A percentile compares a stretch with the other conserved stretches of the same genome.
These are phyloP conservation scores for Aspergillus phoenicis DNA, from an alignment of 2,329 filamentous ascomycete genomes.

Conservation along the genomic window DNA sequence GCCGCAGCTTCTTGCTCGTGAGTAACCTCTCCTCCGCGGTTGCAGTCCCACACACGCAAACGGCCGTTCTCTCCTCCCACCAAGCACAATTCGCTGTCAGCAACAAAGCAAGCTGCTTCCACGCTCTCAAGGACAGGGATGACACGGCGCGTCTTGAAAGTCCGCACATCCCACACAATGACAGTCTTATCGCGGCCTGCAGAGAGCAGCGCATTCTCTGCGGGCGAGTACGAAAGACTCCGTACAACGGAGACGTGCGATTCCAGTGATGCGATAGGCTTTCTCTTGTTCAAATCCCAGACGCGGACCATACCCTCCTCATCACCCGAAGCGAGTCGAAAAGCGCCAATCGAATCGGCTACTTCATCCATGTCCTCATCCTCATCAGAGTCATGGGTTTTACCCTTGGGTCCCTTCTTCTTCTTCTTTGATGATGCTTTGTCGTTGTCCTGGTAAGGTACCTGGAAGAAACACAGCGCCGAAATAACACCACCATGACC, in stretches of 20 bases:
- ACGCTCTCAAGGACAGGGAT: constrained; percentile 83
- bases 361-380: constrained; percentile 50
- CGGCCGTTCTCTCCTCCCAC: constrained; percentile 83
- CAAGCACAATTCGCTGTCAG: constrained; percentile 71
- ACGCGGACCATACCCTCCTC: constrained; percentile 92
- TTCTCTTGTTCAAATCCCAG: constrained; percentile 87
- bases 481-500: constrained; percentile 91
- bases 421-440: constrained; percentile 45
- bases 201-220: constrained; percentile 76
- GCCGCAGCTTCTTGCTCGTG: constrained; percentile 65
- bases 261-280: constrained; percentile 74
- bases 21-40: constrained; percentile 77
- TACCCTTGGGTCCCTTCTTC: constrained; percentile 46
- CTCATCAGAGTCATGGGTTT: constrained; percentile 31
- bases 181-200: constrained; percentile 91
- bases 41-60: constrained; percentile 80
- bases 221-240: constrained; percentile 75
- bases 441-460: constrained; percentile 52
- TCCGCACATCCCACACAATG: constrained; percentile 84
- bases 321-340: constrained; percentile 83
- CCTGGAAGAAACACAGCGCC: constrained; percentile 86
- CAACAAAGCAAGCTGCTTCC: constrained; percentile 79
- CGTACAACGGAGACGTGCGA: constrained; percentile 96
- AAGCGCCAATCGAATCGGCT: constrained; percentile 59
- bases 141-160: constrained; percentile 80